Evolutionary conservation across 306 rosid genomes (phyloP).

Genomic region (Malus sylvestris): DNA sequence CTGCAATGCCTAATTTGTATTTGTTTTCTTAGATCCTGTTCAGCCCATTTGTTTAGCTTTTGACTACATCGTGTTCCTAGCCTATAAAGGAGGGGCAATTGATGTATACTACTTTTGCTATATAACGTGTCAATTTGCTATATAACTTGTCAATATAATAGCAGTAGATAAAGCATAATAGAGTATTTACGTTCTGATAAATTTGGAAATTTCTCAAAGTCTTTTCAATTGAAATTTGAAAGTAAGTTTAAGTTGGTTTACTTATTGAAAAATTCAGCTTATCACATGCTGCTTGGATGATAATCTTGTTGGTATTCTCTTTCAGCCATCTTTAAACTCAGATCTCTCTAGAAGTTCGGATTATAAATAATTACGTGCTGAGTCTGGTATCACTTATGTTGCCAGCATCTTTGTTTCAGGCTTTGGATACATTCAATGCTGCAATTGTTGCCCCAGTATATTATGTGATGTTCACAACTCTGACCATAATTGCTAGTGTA

Average conservation of each 20-base stretch:
- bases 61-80: neutral
- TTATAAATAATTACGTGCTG: neutral
- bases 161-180: neutral
- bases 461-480: constrained; percentile 91
- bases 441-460: constrained; percentile 84
- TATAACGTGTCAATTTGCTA: neutral
- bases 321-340: neutral
- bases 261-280: neutral
- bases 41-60: neutral
- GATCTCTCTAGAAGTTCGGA: neutral
- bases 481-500: constrained; percentile 79
- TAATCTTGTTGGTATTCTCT: neutral
- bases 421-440: constrained; percentile 78
- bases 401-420: constrained; percentile 40
- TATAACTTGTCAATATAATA: neutral
- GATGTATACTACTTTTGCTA: neutral
- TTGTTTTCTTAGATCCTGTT: neutral
- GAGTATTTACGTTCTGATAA: neutral
- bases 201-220: neutral
- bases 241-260: neutral
- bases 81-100: neutral
- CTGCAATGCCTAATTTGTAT: neutral
- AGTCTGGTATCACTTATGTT: constrained; percentile 5
- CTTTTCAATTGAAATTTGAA: neutral
- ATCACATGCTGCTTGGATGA: neutral